Evolutionary conservation across 2,329 filamentous ascomycete species (phyloP).

Genomic region (Zasmidium citrigriseum): DNA sequence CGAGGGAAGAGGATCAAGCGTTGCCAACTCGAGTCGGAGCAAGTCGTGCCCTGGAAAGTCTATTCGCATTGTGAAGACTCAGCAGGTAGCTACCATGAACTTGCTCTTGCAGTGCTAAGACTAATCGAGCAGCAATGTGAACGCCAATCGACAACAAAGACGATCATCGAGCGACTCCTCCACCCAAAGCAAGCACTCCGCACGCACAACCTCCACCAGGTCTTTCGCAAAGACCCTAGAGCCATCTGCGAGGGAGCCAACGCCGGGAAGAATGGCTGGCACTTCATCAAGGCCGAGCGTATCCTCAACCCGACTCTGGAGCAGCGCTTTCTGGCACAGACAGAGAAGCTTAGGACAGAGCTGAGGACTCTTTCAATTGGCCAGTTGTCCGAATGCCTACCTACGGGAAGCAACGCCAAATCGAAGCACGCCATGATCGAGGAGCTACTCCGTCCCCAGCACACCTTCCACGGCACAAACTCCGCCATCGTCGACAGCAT

Average conservation of each 20-base stretch:
- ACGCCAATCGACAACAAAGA: not conserved
- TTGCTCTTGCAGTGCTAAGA: not conserved
- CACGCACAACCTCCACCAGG: too few relatives aligned
- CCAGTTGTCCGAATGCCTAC: not conserved
- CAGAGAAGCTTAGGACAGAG: not conserved
- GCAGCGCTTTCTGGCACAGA: not conserved
- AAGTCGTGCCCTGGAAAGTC: too few relatives aligned
- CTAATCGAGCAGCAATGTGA: not conserved
- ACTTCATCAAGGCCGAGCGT: not conserved
- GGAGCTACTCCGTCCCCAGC: not conserved
- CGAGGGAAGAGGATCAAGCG: not conserved
- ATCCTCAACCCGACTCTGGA: not conserved
- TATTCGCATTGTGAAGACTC: too few relatives aligned
- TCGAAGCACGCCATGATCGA: not conserved
- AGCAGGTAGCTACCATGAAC: not conserved
- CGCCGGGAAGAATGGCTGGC: not conserved
- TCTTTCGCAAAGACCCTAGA: not conserved
- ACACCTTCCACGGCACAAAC: constrained; percentile 2
- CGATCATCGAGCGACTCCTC: too few relatives aligned
- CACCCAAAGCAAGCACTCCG: too few relatives aligned
- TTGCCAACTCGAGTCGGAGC: not conserved
- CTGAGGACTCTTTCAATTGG: not conserved
- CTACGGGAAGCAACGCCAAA: not conserved
- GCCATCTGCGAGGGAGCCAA: not conserved
- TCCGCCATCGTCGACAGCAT: not conserved